A percentile compares a stretch with the other conserved stretches of the same genome.
These are phyloP conservation scores for Quercus aquifolioides DNA, from an alignment of 306 rosid genomes.

Conservation along the genomic window DNA sequence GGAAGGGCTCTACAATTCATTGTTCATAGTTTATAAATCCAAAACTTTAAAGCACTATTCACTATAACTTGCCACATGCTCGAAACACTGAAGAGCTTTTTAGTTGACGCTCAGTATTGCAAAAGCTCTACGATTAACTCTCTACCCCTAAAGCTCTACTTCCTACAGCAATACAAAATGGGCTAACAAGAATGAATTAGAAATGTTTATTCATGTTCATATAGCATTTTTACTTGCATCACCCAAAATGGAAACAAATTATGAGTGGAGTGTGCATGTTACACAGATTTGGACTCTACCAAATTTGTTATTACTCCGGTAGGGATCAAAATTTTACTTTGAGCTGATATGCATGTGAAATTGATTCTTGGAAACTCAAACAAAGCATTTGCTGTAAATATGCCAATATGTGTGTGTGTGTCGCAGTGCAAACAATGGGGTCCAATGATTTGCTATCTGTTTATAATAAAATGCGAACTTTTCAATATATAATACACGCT, in stretches of 20 bases:
- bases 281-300: background rate
- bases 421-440: background rate
- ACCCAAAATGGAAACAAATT: background rate
- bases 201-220: background rate
- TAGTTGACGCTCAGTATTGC: too few species aligned
- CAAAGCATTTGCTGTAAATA: background rate
- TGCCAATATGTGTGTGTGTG: background rate
- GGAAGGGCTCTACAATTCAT: too few species aligned
- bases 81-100: too few species aligned
- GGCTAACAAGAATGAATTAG: background rate
- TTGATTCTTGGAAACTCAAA: conserved; percentile 5
- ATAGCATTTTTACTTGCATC: background rate
- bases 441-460: background rate
- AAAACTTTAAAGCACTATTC: too few species aligned
- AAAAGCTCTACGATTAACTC: too few species aligned
- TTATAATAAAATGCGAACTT: background rate
- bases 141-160: too few species aligned
- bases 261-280: conserved; percentile 5
- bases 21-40: too few species aligned
- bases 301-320: background rate
- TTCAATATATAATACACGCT: background rate
- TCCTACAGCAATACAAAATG: too few species aligned
- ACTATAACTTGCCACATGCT: too few species aligned
- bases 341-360: background rate
- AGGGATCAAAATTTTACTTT: background rate